Conservation (phyloP, 257 asterid genomes). For the Nicotiana tomentosiformis region DNA sequence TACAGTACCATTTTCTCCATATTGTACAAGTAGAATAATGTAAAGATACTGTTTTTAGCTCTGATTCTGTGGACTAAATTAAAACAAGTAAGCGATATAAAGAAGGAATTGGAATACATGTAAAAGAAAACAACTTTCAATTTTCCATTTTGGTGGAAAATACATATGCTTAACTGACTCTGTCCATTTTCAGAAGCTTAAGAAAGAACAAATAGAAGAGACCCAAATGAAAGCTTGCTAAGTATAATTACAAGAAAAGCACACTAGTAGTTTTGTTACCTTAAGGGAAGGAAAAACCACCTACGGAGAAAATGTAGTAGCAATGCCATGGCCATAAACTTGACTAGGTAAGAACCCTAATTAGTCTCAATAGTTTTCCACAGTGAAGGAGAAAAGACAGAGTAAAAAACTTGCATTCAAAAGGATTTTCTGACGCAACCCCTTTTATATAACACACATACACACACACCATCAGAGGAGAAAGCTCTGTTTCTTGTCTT, state of each 20-base stretch:
- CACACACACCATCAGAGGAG: background rate
- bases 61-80: background rate
- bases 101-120: background rate
- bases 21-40: background rate
- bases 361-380: background rate
- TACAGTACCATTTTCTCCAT: background rate
- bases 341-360: conserved; percentile 12
- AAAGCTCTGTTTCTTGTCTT: background rate
- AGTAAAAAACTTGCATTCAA: conserved; percentile 18
- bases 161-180: background rate
- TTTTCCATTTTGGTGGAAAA: background rate
- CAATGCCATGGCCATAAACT: conserved; percentile 20
- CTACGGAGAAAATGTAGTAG: conserved; percentile 16
- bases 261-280: conserved; percentile 14
- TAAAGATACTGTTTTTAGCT: background rate
- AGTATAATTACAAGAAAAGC: background rate
- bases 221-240: background rate
- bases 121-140: background rate
- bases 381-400: background rate
- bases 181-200: background rate
- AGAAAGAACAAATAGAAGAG: background rate
- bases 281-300: conserved; percentile 21
- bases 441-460: conserved; percentile 11
- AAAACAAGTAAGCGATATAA: background rate
- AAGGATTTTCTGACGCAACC: conserved; percentile 21